phyloP scores from a whole-genome alignment of 2,329 filamentous ascomycete genomes.

The Colletotrichum godetiae region DNA sequence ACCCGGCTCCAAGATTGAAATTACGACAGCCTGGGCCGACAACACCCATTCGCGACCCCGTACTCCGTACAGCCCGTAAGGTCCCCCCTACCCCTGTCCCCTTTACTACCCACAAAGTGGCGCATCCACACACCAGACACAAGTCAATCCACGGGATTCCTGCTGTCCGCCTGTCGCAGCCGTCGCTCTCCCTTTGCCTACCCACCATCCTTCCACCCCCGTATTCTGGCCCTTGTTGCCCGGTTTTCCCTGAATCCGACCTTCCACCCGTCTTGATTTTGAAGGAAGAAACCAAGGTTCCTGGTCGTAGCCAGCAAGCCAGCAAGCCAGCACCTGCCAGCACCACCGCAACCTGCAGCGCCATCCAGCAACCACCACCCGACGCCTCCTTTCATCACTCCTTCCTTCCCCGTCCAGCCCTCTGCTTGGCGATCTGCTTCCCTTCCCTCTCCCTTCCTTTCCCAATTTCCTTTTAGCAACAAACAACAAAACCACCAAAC shows the following conservation, averaged over 20 bases:
- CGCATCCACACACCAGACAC: conserved; percentile 5
- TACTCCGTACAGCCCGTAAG: conserved; percentile 11
- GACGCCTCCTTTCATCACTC: conserved; percentile 33
- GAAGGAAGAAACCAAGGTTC: background rate
- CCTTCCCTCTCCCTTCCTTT: conserved; percentile 27
- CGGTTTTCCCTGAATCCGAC: conserved; percentile 33
- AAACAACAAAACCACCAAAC: conserved; percentile 30
- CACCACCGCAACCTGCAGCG: background rate
- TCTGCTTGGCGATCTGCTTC: conserved; percentile 30
- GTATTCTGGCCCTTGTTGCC: conserved; percentile 22
- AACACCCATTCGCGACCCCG: conserved; percentile 14
- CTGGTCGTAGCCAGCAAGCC: background rate
- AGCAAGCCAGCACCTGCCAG: background rate
- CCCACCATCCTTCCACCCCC: conserved; percentile 8
- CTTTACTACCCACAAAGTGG: conserved; percentile 4
- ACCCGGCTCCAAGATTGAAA: conserved; percentile 11
- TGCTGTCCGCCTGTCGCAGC: background rate
- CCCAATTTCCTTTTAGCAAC: conserved; percentile 14
- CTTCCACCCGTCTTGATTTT: background rate
- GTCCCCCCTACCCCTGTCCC: conserved; percentile 24
- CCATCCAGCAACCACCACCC: background rate
- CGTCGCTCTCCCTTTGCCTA: background rate
- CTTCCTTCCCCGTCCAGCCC: conserved; percentile 25
- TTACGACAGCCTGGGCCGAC: conserved; percentile 24
- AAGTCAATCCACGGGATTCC: conserved; percentile 6